Percentiles rank a stretch among this genome's conserved stretches.
phyloP scores from a whole-genome alignment of 2,329 filamentous ascomycete species.

The Dryadomyces sulphureus region DNA sequence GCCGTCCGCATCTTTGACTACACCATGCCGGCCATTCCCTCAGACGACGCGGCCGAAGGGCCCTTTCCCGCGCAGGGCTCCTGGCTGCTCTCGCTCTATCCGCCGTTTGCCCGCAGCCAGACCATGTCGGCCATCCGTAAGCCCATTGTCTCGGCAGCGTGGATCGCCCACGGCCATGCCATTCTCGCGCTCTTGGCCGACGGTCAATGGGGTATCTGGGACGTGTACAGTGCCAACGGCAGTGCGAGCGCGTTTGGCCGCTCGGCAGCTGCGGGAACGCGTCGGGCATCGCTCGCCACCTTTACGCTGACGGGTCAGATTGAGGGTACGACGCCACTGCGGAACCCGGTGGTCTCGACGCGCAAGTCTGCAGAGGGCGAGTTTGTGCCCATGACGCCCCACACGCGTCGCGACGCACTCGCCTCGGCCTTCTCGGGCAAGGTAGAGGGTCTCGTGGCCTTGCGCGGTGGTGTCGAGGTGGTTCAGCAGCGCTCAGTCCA shows the following conservation, averaged over 20 bases:
- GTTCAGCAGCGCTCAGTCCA: slow-evolving; percentile 25
- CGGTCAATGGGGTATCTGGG: slow-evolving; percentile 55
- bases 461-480: slow-evolving; percentile 38
- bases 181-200: slow-evolving; percentile 44
- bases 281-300: slow-evolving; percentile 41
- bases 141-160: slow-evolving; percentile 45
- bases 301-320: slow-evolving; percentile 45
- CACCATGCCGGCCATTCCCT: slow-evolving; percentile 33
- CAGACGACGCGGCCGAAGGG: slow-evolving; percentile 34
- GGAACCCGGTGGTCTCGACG: slow-evolving; percentile 21
- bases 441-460: slow-evolving; percentile 33
- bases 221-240: slow-evolving; percentile 43
- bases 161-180: slow-evolving; percentile 46
- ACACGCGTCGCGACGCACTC: slow-evolving; percentile 39
- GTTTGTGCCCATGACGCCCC: slow-evolving; percentile 50
- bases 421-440: slow-evolving; percentile 26
- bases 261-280: slow-evolving; percentile 32
- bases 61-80: slow-evolving; percentile 43
- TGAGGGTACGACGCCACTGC: slow-evolving; percentile 42
- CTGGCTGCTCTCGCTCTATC: slow-evolving; percentile 49
- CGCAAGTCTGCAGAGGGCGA: slow-evolving; percentile 27
- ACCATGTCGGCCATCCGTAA: slow-evolving; percentile 31
- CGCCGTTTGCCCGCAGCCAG: slow-evolving; percentile 35
- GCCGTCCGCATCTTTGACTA: slow-evolving; percentile 50
- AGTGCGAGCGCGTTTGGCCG: slow-evolving; percentile 24